These are phyloP conservation scores for Saccharomycopsis hybrid DNA, from an alignment of 1,139 yeast genomes.

Conservation along the genomic window DNA sequence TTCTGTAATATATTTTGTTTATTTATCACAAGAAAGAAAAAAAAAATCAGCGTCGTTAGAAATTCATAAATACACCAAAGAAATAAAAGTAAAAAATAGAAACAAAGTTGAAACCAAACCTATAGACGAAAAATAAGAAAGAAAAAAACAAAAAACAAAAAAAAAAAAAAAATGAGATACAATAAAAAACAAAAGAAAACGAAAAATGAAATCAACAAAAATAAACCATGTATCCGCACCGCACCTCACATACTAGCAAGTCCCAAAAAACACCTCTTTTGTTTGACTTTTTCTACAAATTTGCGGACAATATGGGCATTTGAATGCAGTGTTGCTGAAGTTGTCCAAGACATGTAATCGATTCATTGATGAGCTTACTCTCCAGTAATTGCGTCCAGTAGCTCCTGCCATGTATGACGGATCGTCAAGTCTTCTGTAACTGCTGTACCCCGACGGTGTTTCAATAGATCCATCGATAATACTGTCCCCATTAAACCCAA, in stretches of 20 bases:
- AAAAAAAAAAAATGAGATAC: no score
- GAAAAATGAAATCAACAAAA: not conserved
- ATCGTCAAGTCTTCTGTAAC: not conserved
- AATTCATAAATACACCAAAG: no score
- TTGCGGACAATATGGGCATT: constrained; percentile 65
- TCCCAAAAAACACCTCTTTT: constrained; percentile 27
- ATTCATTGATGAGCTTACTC: not conserved
- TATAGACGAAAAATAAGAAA: no score
- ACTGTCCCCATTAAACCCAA: not conserved
- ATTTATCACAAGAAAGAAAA: no score
- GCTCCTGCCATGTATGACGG: not conserved
- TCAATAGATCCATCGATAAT: not conserved
- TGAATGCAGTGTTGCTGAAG: constrained; percentile 37
- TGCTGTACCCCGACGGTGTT: not conserved
- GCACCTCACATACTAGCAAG: constrained; percentile 2
- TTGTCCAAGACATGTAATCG: constrained; percentile 28
- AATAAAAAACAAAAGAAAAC: not conserved
- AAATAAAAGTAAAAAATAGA: no score
- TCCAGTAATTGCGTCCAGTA: not conserved
- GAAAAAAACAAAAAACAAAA: no score
- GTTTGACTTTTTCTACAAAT: constrained; percentile 29
- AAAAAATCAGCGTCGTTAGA: no score
- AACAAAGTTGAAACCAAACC: no score
- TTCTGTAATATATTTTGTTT: no score
- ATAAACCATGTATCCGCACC: not conserved